Evolutionary conservation across 2,329 filamentous ascomycete species (phyloP), one percentile per base, ranked within the genome.

Genomic region (Septoria linicola): DNA sequence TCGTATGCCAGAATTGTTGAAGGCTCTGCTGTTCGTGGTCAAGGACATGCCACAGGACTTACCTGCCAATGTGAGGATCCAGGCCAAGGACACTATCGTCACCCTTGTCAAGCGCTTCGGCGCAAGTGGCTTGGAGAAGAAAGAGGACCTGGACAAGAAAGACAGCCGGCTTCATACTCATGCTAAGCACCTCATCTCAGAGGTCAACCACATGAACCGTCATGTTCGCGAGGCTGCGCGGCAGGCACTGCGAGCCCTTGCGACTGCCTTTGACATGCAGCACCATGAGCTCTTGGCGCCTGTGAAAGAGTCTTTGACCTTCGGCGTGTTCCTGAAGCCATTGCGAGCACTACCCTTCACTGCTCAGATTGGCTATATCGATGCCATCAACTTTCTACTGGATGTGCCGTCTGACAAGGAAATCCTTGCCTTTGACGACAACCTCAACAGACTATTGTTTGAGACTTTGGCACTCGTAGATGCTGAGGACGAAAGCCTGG

Each of bases 21-120:
- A 89, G 44, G 89, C 91, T n/a, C 76, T 99, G 49, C 85, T 96
- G 72, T 96, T 95, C 70, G 91, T 99, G 58, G 89, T 99, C 74
- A 99, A 99, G 72, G 93, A 99, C 67, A 96, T 96, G 80, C 93
- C 95, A 0, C 82, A 88, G 49, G 93, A 99, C 68, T 79, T 99
- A 1, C 92, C 95, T 1, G 90, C 95, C 50, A 91, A 87, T 65
- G 96, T 93, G 1, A 81, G 93, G 30, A 78, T 85, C 27, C 84
- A 89, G 53, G 91, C 93, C 0, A 88, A 95, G 69, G 80, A 84
- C 16, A 95, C 92, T 0, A 76, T 99, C 17, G 44, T 66, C 14
- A 85, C 92, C 62, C 79, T 88, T 35, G 81, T 97, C 23, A 77
- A 96, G 27, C 78, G 80, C 51, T 83, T 85, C 51, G 91, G 91